Percentiles rank a stretch among this genome's conserved stretches.
These are phyloP conservation scores for Flaveria linearis DNA, from an alignment of 129 eudicot genomes.

Conservation along the genomic window DNA sequence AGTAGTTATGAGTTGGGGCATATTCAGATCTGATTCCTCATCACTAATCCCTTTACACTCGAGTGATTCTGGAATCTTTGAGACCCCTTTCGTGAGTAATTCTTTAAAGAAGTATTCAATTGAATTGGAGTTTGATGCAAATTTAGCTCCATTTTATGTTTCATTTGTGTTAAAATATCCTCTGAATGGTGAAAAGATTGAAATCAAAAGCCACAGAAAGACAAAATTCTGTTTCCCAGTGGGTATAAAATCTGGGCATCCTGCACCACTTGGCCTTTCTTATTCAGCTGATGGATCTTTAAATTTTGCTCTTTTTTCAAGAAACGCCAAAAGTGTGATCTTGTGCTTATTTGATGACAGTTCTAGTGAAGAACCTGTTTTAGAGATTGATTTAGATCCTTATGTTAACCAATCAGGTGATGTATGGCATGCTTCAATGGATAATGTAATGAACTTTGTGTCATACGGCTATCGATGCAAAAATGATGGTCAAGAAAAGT, in stretches of 20 bases:
- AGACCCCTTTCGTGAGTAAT: slow-evolving; percentile 50
- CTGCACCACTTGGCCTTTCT: slow-evolving; percentile 75
- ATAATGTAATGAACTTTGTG: slow-evolving; percentile 46
- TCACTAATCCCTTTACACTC: slow-evolving; percentile 57
- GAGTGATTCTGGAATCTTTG: slow-evolving; percentile 39
- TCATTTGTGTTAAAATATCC: slow-evolving; percentile 56
- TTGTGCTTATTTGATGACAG: slow-evolving; percentile 67
- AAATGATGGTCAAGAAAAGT: slow-evolving; percentile 34
- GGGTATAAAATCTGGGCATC: slow-evolving; percentile 74
- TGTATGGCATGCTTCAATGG: slow-evolving; percentile 83
- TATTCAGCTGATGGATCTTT: slow-evolving; percentile 56
- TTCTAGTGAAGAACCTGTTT: slow-evolving; percentile 48
- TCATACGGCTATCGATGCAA: slow-evolving; percentile 79
- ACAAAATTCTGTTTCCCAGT: slow-evolving; percentile 77
- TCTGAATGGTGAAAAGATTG: slow-evolving; percentile 40
- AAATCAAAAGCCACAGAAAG: slow-evolving; percentile 62
- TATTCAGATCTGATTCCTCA: slow-evolving; percentile 77
- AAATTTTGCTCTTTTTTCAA: slow-evolving; percentile 77
- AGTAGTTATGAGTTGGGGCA: slow-evolving; percentile 71
- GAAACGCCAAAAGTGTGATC: slow-evolving; percentile 61
- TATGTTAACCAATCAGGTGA: slow-evolving; percentile 90
- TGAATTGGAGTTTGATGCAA: slow-evolving; percentile 69
- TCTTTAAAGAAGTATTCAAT: slow-evolving; percentile 38
- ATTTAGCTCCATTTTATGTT: slow-evolving; percentile 76
- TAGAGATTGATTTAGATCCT: slow-evolving; percentile 93